phyloP scores from a whole-genome alignment of 306 rosid species.

The Comarum palustre region DNA sequence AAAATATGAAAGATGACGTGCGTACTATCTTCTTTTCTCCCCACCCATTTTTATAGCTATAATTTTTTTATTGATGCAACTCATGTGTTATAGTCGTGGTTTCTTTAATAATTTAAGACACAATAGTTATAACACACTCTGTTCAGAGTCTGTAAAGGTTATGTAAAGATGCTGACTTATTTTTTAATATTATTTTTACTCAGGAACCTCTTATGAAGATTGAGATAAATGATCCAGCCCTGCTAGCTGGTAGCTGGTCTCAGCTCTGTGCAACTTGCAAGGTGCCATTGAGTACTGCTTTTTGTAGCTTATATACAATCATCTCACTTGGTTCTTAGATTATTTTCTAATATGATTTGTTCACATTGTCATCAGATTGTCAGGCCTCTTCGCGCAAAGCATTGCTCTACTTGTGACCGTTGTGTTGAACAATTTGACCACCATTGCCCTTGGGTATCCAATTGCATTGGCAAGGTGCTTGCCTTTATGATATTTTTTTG shows the following conservation, averaged over 20 bases:
- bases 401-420: constrained; percentile 87
- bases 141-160: neutral
- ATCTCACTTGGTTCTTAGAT: neutral
- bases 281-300: constrained; percentile 47
- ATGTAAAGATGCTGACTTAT: constrained; percentile 22
- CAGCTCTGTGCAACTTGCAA: constrained; percentile 83
- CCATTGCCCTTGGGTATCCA: constrained; percentile 99
- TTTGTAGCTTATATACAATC: constrained; percentile 4
- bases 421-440: constrained; percentile 99
- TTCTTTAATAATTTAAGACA: neutral
- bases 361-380: constrained; percentile 59
- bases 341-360: constrained; percentile 5
- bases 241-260: constrained; percentile 92
- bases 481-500: neutral
- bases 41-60: neutral
- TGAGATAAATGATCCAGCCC: constrained; percentile 85
- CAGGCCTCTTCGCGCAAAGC: constrained; percentile 99
- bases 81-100: neutral
- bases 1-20: constrained; percentile 85
- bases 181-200: neutral
- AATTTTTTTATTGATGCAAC: neutral
- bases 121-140: neutral
- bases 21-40: constrained; percentile 20
- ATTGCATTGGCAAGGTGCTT: constrained; percentile 95
- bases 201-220: constrained; percentile 93